Percentiles rank a stretch among this genome's conserved stretches.
These are phyloP conservation scores for Choanephora cucurbitarum DNA, from an alignment of 371 early-diverging fungal genomes.

Conservation along the genomic window DNA sequence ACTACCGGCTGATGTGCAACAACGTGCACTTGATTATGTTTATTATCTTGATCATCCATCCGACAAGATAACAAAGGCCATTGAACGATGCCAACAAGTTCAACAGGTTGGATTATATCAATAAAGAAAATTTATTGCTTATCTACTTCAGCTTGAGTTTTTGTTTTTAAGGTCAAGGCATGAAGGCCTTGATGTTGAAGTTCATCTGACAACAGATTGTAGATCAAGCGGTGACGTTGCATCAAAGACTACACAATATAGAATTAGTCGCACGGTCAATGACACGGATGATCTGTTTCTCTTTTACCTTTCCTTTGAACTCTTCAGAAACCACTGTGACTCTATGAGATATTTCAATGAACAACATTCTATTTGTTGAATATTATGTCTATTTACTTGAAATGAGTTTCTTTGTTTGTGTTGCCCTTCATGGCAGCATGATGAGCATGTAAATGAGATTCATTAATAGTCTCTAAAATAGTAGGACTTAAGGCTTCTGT, in stretches of 20 bases:
- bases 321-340: conserved; percentile 65
- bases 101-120: conserved; percentile 13
- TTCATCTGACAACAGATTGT: conserved; percentile 59
- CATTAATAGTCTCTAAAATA: conserved; percentile 64
- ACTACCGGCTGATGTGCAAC: conserved; percentile 46
- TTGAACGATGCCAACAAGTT: conserved; percentile 22
- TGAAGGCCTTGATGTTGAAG: conserved; percentile 57
- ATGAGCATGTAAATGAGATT: conserved; percentile 74
- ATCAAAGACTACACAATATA: conserved; percentile 54
- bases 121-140: conserved; percentile 13
- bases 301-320: conserved; percentile 63
- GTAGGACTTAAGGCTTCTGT: conserved; percentile 56
- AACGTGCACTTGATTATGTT: conserved; percentile 54
- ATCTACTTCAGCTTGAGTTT: conserved; percentile 57
- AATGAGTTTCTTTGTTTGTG: conserved; percentile 76
- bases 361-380: too few relatives aligned
- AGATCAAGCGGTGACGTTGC: conserved; percentile 72
- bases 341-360: too few relatives aligned
- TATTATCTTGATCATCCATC: conserved; percentile 38
- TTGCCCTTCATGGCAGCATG: conserved; percentile 78
- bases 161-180: conserved; percentile 64
- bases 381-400: conserved; percentile 49
- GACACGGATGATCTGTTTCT: background rate
- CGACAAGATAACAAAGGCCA: conserved; percentile 29
- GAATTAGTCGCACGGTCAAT: too few relatives aligned